Base-by-base conservation (phyloP, 73 alveolate genomes). In the Paramecium primaurelia region DNA sequence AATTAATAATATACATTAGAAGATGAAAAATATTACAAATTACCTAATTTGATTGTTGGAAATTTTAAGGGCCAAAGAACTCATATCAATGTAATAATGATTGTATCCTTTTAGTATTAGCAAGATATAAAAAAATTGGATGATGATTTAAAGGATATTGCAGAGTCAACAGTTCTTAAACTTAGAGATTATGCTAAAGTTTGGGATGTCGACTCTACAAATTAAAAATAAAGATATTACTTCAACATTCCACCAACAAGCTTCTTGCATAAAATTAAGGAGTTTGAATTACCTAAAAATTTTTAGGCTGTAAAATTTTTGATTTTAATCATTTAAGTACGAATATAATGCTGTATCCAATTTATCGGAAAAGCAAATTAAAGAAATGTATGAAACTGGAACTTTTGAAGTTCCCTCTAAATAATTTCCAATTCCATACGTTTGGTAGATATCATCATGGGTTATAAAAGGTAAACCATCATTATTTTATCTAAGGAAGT, bases 351-450 rank as follows among this genome's bases (percentile, higher is more conserved):
- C 40, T 20, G 89, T 77, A 12, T 18, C 40, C 14, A 44, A 77
- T 10, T 22, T 77, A 14, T 34, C 38, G 11, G 49, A 22, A 77
- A 22, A 77, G 8, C 25, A 77, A 40, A 18, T 77, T 14, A 18
- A 44, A 12, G 18, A 77, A 18, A 77, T 77, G 28, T 40, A 40
- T 16, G 40, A 77, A 44, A 38, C 42, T 20, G 89, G 89, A 38
- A 77, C 89, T 14, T 77, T 77, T 42, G 71, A 37, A 38, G 49
- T 77, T 20, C 89, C 89, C n/a, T 77, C 89, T 0, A 30, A 4
- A 12, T 34, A 77, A 20, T 77, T 77, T 77, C 89, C 89, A 2
- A 77, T 77, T 14, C 89, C 89, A 40, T 77, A 77, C 22, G 89
- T 77, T 18, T 77, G 89, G 89, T 22, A 77, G 47, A 28, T 77